Conservation (phyloP, 2,329 filamentous ascomycete species). For the Zasmidium angulare region DNA sequence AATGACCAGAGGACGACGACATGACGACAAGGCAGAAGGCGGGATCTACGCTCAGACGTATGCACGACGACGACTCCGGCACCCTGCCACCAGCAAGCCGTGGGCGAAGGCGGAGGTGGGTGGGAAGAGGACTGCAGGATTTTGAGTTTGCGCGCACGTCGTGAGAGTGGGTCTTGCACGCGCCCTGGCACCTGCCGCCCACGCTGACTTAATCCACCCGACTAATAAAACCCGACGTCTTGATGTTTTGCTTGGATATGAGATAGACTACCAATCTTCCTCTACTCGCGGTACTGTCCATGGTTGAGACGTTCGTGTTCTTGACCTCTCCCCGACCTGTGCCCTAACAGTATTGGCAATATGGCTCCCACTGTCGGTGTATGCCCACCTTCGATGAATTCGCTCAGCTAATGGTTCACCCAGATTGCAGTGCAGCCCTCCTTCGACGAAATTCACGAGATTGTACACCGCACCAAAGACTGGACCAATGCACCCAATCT, state of each 20-base stretch:
- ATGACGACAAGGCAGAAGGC: conserved; percentile 8
- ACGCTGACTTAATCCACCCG: too few relatives aligned
- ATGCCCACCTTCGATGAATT: background rate
- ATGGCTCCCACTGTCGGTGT: conserved; percentile 17
- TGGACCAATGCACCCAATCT: conserved; percentile 68
- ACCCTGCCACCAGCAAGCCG: background rate
- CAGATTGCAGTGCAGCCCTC: conserved; percentile 58
- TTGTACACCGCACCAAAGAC: conserved; percentile 53
- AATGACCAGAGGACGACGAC: conserved; percentile 12
- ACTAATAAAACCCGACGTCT: too few relatives aligned
- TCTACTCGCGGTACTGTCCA: background rate
- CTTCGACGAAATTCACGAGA: conserved; percentile 58
- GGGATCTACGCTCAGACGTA: background rate
- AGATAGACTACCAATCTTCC: background rate
- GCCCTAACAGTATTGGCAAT: conserved; percentile 19
- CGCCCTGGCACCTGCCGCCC: too few relatives aligned
- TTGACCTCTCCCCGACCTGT: conserved; percentile 34
- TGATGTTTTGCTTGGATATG: too few relatives aligned
- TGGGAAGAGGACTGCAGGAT: background rate
- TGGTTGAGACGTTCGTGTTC: conserved; percentile 28
- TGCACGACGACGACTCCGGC: background rate
- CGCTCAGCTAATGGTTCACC: background rate
- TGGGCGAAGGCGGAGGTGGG: background rate
- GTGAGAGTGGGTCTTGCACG: background rate
- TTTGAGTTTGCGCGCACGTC: background rate